Evolutionary conservation across 768 basidiomycete species (phyloP).

Genomic region (Naganishia onofrii): DNA sequence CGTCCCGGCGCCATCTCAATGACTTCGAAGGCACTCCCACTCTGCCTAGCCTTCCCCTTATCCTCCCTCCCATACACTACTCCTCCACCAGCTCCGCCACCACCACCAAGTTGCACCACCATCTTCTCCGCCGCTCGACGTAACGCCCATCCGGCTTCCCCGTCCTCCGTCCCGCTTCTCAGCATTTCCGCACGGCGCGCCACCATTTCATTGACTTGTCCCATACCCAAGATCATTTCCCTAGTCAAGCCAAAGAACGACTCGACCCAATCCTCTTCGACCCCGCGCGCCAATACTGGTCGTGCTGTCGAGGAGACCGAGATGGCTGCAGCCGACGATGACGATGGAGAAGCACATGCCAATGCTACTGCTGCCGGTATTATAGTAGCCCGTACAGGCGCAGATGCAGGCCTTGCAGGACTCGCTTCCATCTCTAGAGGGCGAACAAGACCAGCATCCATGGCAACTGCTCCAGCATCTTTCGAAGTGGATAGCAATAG

Average conservation of each 20-base stretch:
- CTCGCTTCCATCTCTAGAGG: too few species aligned
- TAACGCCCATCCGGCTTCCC: not conserved
- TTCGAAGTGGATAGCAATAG: not conserved
- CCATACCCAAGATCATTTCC: conserved; percentile 19
- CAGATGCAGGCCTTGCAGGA: not conserved
- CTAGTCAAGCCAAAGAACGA: conserved; percentile 29
- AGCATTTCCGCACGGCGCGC: conserved; percentile 7
- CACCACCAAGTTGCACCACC: not conserved
- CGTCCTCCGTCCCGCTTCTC: not conserved
- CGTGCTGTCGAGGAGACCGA: not conserved
- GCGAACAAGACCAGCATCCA: too few species aligned
- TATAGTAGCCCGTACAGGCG: not conserved
- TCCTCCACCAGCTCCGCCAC: too few species aligned
- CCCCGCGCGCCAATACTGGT: not conserved
- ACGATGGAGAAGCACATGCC: not conserved
- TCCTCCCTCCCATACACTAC: not conserved
- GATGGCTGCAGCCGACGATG: not conserved
- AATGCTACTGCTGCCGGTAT: too few species aligned
- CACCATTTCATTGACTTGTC: conserved; percentile 25
- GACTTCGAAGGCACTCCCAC: not conserved
- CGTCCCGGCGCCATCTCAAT: conserved; percentile 14
- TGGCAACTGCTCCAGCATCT: too few species aligned
- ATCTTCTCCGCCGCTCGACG: not conserved
- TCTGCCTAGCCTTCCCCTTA: not conserved
- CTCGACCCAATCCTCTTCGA: conserved; percentile 30